Base-by-base conservation (phyloP, 2,329 filamentous ascomycete genomes). In the Sclerotinia subarctica region DNA sequence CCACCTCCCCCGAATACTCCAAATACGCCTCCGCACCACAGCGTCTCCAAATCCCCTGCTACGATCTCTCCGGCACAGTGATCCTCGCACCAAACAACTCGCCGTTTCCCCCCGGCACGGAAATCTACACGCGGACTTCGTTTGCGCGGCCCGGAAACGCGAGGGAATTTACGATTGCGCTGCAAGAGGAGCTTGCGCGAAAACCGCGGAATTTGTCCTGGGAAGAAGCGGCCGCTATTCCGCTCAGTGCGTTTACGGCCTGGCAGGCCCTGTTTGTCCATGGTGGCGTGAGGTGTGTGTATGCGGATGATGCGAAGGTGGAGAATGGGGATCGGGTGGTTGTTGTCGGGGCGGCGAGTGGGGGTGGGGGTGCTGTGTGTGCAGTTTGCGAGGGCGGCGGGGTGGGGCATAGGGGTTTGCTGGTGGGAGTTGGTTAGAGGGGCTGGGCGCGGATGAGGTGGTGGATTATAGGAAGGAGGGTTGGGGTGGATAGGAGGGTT, bases 261-360 rank as follows among this genome's bases (percentile, higher is more conserved):
- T 67, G 65, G 65, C 65, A 67, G 24, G 65, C 65, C 1, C 32
- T 67, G 3, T 67, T 52, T 54, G 47, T 62, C 1, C 47, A 67
- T 46, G 65, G 65, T 0, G 65, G 65, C 3, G 21, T 67, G 21
- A 15, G 32, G 15, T 38, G 46, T 15, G 19, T 47, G 52, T 66
- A 49, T 44, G 65, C 35, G 1, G 24, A 13, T 1, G 46, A 67
- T 51, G 46, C 46, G 35, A 53, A 42, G 46, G 19, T 6, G 2
- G 29, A 47, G 44, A 66, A 66, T 42, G 29, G 6, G 19, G 5
- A 21, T 11, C 58, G 38, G 38, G 24, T 26, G 35, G 1, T 44
- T 67, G 8, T 67, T 35, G 46, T 67, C 21, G 57, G 52, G 44
- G 56, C 65, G 7, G 65, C 65, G 6, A 46, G 47, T 26, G 65